Base-by-base conservation (phyloP, 352 stramenopile genomes). In the Thalassiosira hispida region DNA sequence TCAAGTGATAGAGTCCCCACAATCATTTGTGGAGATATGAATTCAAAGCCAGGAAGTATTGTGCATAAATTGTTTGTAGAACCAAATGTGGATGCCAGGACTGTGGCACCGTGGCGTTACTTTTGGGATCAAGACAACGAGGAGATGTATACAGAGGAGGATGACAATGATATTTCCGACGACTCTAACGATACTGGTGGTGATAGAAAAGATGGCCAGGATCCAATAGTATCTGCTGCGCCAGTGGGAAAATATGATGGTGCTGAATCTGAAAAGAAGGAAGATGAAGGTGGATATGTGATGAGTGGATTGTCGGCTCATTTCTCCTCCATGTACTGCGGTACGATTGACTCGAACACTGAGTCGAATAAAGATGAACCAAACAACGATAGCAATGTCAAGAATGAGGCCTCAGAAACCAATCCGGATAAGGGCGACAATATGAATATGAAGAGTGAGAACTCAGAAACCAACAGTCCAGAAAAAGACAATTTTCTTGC, bases 1-100 rank as follows among this genome's bases (percentile, higher is more conserved):
- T n/a, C n/a, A 33, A 42, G 51, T 33, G 35, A n/a, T 49, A 46
- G 38, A 65, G 52, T 78, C 65, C 56, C 81, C 23, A 66, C 44
- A 40, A 53, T 93, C 35, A 74, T 92, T 61, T 89, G 79, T 66
- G 88, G 88, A 5, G 88, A 93, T 76, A 85, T 90, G 44, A 93
- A 93, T 71, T 91, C 87, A 18, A 85, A 85, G 56, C 85, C 86
- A 14, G 33, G 57, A 18, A 86, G 83, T 65, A 55, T 73, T 38
- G 85, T 92, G 16, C 84, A 94, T 80, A 44, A 82, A 40, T 86
- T 91, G 47, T 81, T 94, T 35, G 77, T 73, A 7, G 53, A 80
- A 29, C 63, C 80, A 40, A 25, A 51, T 12, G 85, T 93, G 18
- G 88, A 93, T 82, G 85, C 81, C 5, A 85, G 88, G 51, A 42